Evolutionary conservation across 495 filamentous ascomycete species (phyloP).

Genomic region (Bombardia bombarda): DNA sequence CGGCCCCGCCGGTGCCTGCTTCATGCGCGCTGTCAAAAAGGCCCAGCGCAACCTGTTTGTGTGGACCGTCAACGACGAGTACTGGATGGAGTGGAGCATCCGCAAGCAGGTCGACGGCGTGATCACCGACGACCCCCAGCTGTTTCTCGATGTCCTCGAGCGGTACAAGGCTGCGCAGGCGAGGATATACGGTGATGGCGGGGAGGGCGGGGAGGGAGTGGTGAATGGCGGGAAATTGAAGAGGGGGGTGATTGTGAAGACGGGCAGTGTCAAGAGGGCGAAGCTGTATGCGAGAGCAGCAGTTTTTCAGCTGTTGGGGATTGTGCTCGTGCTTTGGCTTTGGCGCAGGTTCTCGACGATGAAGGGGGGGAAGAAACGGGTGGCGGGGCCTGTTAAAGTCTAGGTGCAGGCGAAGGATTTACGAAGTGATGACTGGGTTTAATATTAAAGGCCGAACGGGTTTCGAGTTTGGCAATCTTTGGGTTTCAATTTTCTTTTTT

Average conservation of each 20-base stretch:
- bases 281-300: conserved; percentile 12
- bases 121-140: conserved; percentile 48
- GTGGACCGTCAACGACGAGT: conserved; percentile 80
- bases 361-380: not conserved
- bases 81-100: conserved; percentile 65
- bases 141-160: conserved; percentile 35
- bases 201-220: too few relatives aligned
- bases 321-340: conserved; percentile 7
- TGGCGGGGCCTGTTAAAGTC: not conserved
- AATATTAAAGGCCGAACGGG: too few relatives aligned
- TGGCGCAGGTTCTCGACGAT: conserved; percentile 11
- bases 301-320: conserved; percentile 9
- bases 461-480: too few relatives aligned
- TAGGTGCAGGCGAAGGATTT: not conserved
- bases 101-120: conserved; percentile 42
- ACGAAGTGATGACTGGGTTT: too few relatives aligned
- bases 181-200: too few relatives aligned
- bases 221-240: not conserved
- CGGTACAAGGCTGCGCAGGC: conserved; percentile 8
- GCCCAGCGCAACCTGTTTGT: conserved; percentile 53
- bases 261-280: not conserved
- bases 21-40: conserved; percentile 51
- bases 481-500: too few relatives aligned
- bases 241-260: not conserved
- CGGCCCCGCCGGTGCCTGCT: conserved; percentile 51